Evolutionary conservation across 805 yeast species (phyloP), one percentile per base, ranked within the genome.

Genomic region (Ogataea ganodermae): DNA sequence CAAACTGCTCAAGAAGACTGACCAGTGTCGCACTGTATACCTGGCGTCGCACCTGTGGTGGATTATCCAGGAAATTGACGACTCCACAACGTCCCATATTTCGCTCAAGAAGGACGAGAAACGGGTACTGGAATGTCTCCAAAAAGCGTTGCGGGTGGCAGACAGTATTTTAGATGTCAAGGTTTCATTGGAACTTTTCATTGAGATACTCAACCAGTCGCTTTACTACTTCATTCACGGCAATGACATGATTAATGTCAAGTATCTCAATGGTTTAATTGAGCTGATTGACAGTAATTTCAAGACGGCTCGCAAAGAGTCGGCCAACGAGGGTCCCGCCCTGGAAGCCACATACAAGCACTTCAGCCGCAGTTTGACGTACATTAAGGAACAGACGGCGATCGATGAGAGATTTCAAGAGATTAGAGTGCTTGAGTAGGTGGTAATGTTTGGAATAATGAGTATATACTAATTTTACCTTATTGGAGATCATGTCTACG

Each of bases 21-120:
- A 92, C 60, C 99, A 94, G 66, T 91, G 97, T 65, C 80, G 97
- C 13, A 84, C 96, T 0, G 96, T 90, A 5, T 89, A 86, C 62
- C 68, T 80, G 43, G 91, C 96, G 35, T 83, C 96, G 1, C 97
- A 94, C 67, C 69, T 94, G 41, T 94, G 97, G 97, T 88, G 96
- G 94, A 86, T 92, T 60, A 81, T 84, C 20, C 90, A 86, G 50
- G 76, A 65, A 36, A 52, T 54, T 26, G 67, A 58, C 27, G 66
- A 61, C 35, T 32, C 57, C 13, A 44, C 52, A 22, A 35, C 60
- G 13, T 43, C 50, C 12, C 63, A 62, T 31, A 57, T 65, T 5
- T 56, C 64, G 31, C 49, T 58, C 42, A 67, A 62, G 49, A 59
- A 53, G 22, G 81, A 76, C 55, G 74, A 73, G 30, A 88, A 88